Evolutionary conservation across 176 grass and related monocot species (phyloP).

Genomic region (Chloris gayana): DNA sequence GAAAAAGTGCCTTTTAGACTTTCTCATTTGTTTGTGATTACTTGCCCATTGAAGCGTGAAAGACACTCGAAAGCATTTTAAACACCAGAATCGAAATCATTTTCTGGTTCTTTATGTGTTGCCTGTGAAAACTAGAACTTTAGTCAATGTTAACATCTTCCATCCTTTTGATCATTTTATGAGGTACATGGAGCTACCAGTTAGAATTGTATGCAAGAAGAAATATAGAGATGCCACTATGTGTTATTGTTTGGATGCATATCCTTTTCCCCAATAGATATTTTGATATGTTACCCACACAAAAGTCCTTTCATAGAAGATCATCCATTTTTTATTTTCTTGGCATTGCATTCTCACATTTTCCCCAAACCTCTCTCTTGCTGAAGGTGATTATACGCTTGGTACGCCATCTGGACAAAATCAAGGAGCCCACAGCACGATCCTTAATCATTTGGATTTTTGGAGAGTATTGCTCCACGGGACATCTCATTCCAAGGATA

Average conservation of each 20-base stretch:
- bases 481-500: conserved; percentile 81
- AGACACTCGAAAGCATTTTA: conserved; percentile 6
- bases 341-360: conserved; percentile 24
- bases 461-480: conserved; percentile 72
- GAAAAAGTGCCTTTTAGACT: not conserved
- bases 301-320: not conserved
- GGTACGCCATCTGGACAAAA: conserved; percentile 70
- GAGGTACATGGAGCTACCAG: not conserved
- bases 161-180: not conserved
- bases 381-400: conserved; percentile 87
- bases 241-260: conserved; percentile 4
- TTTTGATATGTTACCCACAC: not conserved
- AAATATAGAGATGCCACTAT: not conserved
- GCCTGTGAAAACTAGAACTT: not conserved
- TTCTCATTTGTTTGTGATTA: not conserved
- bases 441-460: conserved; percentile 88
- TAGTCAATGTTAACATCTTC: not conserved
- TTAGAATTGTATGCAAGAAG: conserved; percentile 3
- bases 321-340: not conserved
- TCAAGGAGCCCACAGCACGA: conserved; percentile 78
- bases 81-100: conserved; percentile 7
- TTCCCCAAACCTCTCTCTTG: not conserved
- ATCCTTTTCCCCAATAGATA: not conserved
- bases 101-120: not conserved
- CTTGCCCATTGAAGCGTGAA: conserved; percentile 17